Evolutionary conservation across 345 rosid genomes (phyloP).

Genomic region (Odontarrhena argentea): DNA sequence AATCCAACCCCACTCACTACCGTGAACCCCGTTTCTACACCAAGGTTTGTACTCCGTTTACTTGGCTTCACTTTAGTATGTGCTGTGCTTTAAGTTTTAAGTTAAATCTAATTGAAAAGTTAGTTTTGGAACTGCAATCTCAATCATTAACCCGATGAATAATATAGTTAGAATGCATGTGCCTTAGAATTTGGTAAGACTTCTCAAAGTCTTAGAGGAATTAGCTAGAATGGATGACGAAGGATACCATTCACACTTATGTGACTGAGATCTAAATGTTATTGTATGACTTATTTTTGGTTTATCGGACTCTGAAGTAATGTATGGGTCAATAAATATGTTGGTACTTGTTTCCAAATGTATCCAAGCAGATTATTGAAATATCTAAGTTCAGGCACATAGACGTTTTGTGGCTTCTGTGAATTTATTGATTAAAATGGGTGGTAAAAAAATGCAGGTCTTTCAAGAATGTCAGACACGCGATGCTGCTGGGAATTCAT

Average conservation of each 20-base stretch:
- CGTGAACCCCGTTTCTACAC: conserved; percentile 96
- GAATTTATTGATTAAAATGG: not conserved
- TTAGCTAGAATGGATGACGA: not conserved
- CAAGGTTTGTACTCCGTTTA: conserved; percentile 52
- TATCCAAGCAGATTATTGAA: conserved; percentile 1
- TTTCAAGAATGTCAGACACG: conserved; percentile 68
- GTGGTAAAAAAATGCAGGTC: conserved; percentile 49
- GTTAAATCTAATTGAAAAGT: not conserved
- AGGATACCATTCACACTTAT: not conserved
- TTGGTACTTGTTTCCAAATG: not conserved
- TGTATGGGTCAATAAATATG: conserved; percentile 2
- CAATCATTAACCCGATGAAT: not conserved
- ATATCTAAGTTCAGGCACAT: not conserved
- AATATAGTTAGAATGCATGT: not conserved
- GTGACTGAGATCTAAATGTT: conserved; percentile 15
- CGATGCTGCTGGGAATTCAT: conserved; percentile 70
- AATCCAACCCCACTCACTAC: conserved; percentile 88
- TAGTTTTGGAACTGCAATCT: not conserved
- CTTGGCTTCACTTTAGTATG: not conserved
- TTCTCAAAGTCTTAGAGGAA: not conserved
- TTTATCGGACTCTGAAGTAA: conserved; percentile 5
- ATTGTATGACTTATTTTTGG: conserved; percentile 10
- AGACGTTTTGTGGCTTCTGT: not conserved
- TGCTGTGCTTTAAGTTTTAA: not conserved
- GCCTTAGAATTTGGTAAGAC: not conserved